Evolutionary conservation across 2,329 filamentous ascomycete genomes (phyloP), one percentile per base, ranked within the genome.

Genomic region (Nemania bipapillata): DNA sequence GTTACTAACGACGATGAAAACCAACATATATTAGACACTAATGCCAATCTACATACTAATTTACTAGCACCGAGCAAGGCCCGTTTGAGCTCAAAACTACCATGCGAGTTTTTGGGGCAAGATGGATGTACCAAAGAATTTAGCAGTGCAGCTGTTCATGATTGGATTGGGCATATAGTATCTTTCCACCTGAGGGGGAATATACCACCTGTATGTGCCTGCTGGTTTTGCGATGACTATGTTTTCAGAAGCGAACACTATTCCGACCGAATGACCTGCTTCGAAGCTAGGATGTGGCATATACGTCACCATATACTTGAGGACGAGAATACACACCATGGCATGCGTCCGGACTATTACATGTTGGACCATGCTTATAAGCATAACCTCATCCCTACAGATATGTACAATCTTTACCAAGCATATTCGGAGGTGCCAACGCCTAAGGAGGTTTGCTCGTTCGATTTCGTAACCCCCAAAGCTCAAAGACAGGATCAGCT

Each of bases 221-320:
- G 65, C 22, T 68, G 65, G 65, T 68, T 64, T 28, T 68, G 65
- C 49, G 65, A 62, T 28, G 20, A 54, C 4, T 50, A n/a, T 20
- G 15, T n/a, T 28, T 67, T 63, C 20, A 2, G 47, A 45, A 28
- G 3, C 12, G 9, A 6, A 8, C 11, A 26, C 2, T 4, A 4
- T 47, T 6, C 1, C 1, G 47, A 55, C 22, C 47, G 35, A 22
- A 37, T 35, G 8, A 3, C 2, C 9, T 59, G 32, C 11, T 68
- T 68, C 50, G 49, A 64, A 1, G 7, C 20, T 3, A 63, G 65
- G 24, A 59, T 68, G 59, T 50, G 57, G 47, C 65, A 68, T 35
- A 68, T 68, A 26, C 45, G 54, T 7, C 3, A 24, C 0, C 65
- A 68, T n/a, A 30, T 68, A 1, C 1, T 55, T 9, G 37, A 55